Percentiles rank a stretch among this genome's conserved stretches.
phyloP scores from a whole-genome alignment of 2,329 filamentous ascomycete species.

The Beauveria brongniartii region DNA sequence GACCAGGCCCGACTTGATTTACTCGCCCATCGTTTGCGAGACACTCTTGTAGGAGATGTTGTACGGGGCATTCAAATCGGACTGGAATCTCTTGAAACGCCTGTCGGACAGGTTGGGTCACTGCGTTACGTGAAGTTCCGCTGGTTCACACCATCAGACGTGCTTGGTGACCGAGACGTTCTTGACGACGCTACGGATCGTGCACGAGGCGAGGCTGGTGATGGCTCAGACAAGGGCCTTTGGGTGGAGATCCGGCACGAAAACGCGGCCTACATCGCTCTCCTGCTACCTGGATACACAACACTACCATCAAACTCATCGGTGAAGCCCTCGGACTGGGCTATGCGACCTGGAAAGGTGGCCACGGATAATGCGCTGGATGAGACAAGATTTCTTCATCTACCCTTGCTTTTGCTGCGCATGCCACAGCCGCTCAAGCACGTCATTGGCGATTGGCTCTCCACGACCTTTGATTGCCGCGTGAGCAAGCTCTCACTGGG shows the following conservation, averaged over 20 bases:
- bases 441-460: constrained; percentile 43
- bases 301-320: neutral
- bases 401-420: constrained; percentile 46
- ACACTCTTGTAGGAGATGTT: constrained; percentile 48
- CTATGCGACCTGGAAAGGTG: constrained; percentile 15
- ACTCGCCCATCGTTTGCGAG: constrained; percentile 42
- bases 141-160: constrained; percentile 31
- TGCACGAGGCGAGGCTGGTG: constrained; percentile 14
- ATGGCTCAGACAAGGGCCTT: constrained; percentile 23
- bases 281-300: constrained; percentile 37
- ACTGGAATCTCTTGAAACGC: constrained; percentile 33
- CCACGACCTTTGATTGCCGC: constrained; percentile 47
- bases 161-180: constrained; percentile 23
- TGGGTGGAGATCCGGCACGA: constrained; percentile 47
- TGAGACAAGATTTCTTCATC: constrained; percentile 26
- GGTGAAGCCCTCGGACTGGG: constrained; percentile 14
- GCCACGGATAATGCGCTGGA: neutral
- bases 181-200: constrained; percentile 13
- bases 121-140: constrained; percentile 40
- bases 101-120: constrained; percentile 30
- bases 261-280: constrained; percentile 40
- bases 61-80: constrained; percentile 52
- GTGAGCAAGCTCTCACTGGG: constrained; percentile 42
- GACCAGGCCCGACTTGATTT: constrained; percentile 29
- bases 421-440: constrained; percentile 46